Conservation (phyloP, 2,329 filamentous ascomycete species). For the Fusarium continuum region DNA sequence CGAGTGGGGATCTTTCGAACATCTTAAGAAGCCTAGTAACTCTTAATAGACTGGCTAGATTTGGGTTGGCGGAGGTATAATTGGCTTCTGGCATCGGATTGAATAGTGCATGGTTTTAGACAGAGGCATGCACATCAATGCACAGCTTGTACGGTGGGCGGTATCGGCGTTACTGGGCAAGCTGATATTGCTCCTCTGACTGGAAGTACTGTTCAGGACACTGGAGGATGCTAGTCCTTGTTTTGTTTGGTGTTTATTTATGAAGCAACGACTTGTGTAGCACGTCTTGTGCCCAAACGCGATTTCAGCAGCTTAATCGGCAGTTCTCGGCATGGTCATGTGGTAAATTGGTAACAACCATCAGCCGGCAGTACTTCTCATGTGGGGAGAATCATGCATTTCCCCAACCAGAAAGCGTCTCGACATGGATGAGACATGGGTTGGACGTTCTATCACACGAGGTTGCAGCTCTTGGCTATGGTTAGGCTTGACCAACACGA, state of each 20-base stretch:
- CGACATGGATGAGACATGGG: constrained; percentile 31
- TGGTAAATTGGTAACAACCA: background rate
- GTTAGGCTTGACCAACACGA: constrained; percentile 9
- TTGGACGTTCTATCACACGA: constrained; percentile 40
- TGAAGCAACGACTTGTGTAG: constrained; percentile 27
- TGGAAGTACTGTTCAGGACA: background rate
- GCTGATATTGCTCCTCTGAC: constrained; percentile 12
- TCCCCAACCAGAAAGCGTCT: background rate
- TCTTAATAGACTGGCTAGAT: background rate
- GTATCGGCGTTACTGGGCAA: constrained; percentile 47
- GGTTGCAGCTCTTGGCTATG: constrained; percentile 39
- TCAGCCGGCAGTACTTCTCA: background rate
- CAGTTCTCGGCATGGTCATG: background rate
- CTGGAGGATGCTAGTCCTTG: background rate
- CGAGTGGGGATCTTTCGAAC: constrained; percentile 56
- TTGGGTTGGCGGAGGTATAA: background rate
- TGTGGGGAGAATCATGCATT: constrained; percentile 15
- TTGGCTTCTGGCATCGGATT: background rate
- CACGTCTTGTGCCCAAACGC: background rate
- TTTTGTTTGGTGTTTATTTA: constrained; percentile 24
- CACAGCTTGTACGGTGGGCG: constrained; percentile 42
- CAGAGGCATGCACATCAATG: constrained; percentile 17
- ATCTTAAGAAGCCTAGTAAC: constrained; percentile 3
- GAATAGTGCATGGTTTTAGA: constrained; percentile 5
- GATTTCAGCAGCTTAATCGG: background rate